Evolutionary conservation across 345 rosid genomes (phyloP).

Genomic region (Anacardium occidentale): DNA sequence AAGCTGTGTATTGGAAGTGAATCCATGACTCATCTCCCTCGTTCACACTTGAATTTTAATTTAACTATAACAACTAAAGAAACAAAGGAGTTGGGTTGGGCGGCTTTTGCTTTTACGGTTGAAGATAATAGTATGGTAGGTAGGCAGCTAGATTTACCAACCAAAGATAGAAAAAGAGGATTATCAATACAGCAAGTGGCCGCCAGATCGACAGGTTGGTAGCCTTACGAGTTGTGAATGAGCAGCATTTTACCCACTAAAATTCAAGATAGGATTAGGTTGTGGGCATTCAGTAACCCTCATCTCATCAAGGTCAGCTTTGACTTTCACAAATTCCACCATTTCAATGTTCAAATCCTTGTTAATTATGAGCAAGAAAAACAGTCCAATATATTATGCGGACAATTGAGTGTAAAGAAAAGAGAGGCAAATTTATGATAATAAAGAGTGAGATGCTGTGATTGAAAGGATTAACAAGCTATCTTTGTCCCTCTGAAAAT

Average conservation of each 20-base stretch:
- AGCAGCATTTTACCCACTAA: neutral
- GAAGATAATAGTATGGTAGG: neutral
- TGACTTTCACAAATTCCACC: neutral
- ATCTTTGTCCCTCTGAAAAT: slow-evolving; percentile 8
- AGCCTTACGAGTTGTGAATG: neutral
- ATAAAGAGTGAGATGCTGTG: neutral
- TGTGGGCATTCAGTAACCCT: neutral
- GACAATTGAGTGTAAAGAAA: no score
- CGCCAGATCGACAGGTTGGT: slow-evolving; percentile 5
- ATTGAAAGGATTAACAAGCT: slow-evolving; percentile 7
- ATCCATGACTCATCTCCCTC: neutral
- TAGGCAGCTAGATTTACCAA: neutral
- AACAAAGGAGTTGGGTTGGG: slow-evolving; percentile 6
- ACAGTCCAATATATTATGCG: no score
- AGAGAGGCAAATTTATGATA: neutral
- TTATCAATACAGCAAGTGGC: neutral
- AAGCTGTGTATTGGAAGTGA: neutral
- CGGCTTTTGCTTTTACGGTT: neutral
- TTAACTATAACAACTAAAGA: neutral
- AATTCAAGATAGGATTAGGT: slow-evolving; percentile 7
- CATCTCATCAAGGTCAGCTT: neutral
- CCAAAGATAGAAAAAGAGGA: neutral
- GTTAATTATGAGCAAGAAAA: no score
- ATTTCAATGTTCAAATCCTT: neutral
- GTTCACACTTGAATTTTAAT: neutral